phyloP scores from a whole-genome alignment of 305 asterid species.

The Solanum hybrid region DNA sequence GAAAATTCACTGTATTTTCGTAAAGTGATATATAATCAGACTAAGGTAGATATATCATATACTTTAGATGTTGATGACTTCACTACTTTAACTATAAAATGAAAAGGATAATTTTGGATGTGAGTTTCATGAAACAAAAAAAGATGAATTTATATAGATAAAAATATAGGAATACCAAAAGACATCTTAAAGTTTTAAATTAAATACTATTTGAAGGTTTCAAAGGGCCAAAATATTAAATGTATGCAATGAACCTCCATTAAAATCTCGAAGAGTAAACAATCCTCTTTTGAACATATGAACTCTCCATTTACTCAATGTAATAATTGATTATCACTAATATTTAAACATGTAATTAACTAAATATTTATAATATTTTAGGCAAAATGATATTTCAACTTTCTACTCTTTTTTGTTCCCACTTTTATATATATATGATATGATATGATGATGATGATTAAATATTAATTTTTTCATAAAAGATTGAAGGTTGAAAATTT shows the following conservation, averaged over 20 bases:
- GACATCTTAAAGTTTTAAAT: no score
- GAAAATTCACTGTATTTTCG: no score
- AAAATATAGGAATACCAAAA: no score
- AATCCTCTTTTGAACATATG: neutral
- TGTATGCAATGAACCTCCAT: neutral
- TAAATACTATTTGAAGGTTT: neutral
- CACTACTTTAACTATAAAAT: neutral
- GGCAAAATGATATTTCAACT: no score
- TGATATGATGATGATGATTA: no score
- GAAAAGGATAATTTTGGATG: neutral
- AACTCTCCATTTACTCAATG: neutral
- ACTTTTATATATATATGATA: no score
- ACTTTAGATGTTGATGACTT: neutral
- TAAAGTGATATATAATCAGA: neutral
- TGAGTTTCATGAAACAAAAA: neutral
- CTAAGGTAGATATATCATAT: neutral
- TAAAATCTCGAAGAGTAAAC: neutral
- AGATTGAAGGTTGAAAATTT: neutral
- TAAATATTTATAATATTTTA: no score
- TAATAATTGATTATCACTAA: neutral
- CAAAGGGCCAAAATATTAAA: neutral
- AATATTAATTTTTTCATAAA: no score
- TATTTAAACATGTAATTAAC: neutral
- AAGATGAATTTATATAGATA: no score
- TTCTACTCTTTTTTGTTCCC: no score